phyloP scores from a whole-genome alignment of 164 flowering plant genomes.

The Cinnamomum chago region DNA sequence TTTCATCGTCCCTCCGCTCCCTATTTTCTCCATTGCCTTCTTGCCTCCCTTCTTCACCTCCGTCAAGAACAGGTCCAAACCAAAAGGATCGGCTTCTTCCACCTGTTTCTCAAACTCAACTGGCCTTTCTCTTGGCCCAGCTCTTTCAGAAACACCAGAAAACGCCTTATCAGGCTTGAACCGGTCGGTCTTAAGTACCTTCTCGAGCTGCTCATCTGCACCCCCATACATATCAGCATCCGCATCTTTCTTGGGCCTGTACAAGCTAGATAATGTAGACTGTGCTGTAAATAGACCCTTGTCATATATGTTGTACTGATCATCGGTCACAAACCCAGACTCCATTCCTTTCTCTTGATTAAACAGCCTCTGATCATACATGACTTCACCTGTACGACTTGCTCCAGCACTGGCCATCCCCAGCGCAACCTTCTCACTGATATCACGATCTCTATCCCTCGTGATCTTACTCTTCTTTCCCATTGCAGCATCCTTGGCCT shows the following conservation, averaged over 20 bases:
- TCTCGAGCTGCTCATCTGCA: slow-evolving; percentile 89
- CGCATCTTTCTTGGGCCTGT: slow-evolving; percentile 74
- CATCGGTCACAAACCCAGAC: slow-evolving; percentile 85
- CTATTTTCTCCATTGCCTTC: slow-evolving; percentile 78
- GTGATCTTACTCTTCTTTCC: slow-evolving; percentile 96
- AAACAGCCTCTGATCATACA: slow-evolving; percentile 86
- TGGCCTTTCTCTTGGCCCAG: slow-evolving; percentile 74
- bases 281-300: slow-evolving; percentile 81
- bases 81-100: slow-evolving; percentile 95
- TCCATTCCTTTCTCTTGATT: slow-evolving; percentile 99
- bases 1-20: slow-evolving; percentile 79
- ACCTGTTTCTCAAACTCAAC: slow-evolving; percentile 72
- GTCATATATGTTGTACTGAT: slow-evolving; percentile 85
- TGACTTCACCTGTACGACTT: slow-evolving; percentile 64
- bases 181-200: slow-evolving; percentile 75
- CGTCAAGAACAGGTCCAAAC: slow-evolving; percentile 81
- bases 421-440: slow-evolving; percentile 94
- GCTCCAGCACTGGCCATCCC: slow-evolving; percentile 83
- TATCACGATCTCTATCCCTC: slow-evolving; percentile 86
- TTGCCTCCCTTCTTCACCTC: slow-evolving; percentile 83
- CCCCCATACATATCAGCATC: slow-evolving; percentile 85
- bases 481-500: slow-evolving; percentile 87
- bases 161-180: slow-evolving; percentile 84
- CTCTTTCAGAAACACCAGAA: slow-evolving; percentile 64
- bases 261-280: slow-evolving; percentile 64